These are phyloP conservation scores for Pseudogymnoascus sp. DNA, from an alignment of 2,329 filamentous ascomycete species.

Conservation along the genomic window DNA sequence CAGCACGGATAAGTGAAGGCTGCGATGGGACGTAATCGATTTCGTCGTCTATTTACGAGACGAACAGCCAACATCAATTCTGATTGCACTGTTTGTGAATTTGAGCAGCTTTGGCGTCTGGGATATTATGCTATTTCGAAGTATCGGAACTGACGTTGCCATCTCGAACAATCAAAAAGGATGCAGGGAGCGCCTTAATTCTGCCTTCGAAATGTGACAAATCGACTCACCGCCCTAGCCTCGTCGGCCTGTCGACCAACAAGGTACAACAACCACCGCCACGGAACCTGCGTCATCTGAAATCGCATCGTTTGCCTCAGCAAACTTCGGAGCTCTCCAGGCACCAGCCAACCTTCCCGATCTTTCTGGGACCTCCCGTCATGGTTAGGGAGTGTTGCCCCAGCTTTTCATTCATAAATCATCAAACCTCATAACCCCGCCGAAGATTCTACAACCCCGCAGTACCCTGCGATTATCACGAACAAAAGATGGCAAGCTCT, in stretches of 20 bases:
- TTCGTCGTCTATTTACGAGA: background rate
- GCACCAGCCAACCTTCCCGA: background rate
- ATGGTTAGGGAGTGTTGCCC: constrained; percentile 1
- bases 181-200: constrained; percentile 1
- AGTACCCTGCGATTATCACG: background rate
- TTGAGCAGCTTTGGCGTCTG: background rate
- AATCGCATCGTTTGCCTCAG: background rate
- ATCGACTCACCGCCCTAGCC: constrained; percentile 6
- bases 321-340: constrained; percentile 1
- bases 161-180: background rate
- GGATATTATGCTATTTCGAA: background rate
- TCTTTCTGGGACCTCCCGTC: background rate
- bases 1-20: background rate
- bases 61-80: constrained; percentile 5
- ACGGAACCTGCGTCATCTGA: constrained; percentile 1
- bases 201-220: background rate
- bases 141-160: background rate
- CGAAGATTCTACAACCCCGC: background rate
- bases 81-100: constrained; percentile 1
- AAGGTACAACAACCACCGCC: background rate
- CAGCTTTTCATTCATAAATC: background rate
- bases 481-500: constrained; percentile 24
- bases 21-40: constrained; percentile 1
- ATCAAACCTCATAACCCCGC: background rate
- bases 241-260: constrained; percentile 6